Evolutionary conservation across 1,284 basidiomycete species (phyloP).

Genomic region (Malassezia sympodialis): DNA sequence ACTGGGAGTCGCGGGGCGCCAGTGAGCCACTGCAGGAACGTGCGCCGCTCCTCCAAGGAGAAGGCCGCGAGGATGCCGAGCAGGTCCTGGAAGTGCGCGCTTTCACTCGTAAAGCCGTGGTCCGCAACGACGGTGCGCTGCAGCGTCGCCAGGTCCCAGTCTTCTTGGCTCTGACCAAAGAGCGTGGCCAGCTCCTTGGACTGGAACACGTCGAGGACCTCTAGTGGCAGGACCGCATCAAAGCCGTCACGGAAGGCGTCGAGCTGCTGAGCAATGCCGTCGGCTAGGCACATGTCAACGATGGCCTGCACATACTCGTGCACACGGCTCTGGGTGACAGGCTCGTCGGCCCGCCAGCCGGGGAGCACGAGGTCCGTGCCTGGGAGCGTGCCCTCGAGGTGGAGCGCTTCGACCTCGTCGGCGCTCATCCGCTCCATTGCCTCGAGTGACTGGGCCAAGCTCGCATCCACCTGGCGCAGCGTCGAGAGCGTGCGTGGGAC

Average conservation of each 20-base stretch:
- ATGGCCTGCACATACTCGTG: conserved; percentile 65
- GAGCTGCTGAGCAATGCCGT: conserved; percentile 23
- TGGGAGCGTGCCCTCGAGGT: conserved; percentile 89
- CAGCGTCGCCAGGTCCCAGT: conserved; percentile 58
- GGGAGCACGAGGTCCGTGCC: conserved; percentile 77
- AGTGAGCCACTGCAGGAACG: conserved; percentile 92
- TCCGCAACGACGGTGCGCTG: conserved; percentile 86
- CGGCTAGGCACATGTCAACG: conserved; percentile 19
- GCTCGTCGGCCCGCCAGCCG: conserved; percentile 59
- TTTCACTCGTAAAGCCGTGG: conserved; percentile 93
- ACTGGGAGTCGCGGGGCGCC: conserved; percentile 64
- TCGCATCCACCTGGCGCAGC: conserved; percentile 64
- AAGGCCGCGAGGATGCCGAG: conserved; percentile 77
- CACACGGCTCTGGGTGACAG: conserved; percentile 75
- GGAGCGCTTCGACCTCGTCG: conserved; percentile 65
- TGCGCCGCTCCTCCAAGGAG: conserved; percentile 63
- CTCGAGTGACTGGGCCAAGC: conserved; percentile 71
- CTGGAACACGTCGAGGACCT: conserved; percentile 80
- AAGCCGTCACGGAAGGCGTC: conserved; percentile 49
- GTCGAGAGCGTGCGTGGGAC: conserved; percentile 70
- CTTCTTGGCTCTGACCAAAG: conserved; percentile 83
- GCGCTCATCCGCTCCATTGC: conserved; percentile 61
- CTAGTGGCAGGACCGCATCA: conserved; percentile 76
- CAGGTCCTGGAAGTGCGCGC: conserved; percentile 74
- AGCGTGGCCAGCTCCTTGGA: conserved; percentile 85